Evolutionary conservation across 2,329 filamentous ascomycete genomes (phyloP).

Genomic region (Alternaria sp.): DNA sequence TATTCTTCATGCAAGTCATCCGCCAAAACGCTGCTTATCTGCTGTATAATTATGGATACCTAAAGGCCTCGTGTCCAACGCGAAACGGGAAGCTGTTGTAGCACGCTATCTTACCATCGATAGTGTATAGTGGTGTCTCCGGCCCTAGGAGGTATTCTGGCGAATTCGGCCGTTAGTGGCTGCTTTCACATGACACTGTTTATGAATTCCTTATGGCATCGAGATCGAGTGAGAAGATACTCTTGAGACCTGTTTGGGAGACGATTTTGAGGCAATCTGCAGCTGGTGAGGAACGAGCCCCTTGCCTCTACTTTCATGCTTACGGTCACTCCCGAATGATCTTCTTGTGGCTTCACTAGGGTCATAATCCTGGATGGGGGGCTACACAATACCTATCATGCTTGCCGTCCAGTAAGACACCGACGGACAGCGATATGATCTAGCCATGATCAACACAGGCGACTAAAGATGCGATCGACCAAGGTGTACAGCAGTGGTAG

Average conservation of each 20-base stretch:
- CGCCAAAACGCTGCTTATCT: neutral
- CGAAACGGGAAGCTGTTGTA: constrained; percentile 1
- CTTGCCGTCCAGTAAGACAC: neutral
- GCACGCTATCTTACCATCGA: neutral
- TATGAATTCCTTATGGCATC: neutral
- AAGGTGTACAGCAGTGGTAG: neutral
- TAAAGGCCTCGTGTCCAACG: neutral
- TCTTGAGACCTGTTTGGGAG: neutral
- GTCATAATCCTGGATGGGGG: neutral
- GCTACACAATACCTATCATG: neutral
- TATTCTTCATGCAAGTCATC: neutral
- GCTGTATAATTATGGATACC: neutral
- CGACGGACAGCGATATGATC: neutral
- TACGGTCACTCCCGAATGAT: neutral
- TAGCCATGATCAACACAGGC: neutral
- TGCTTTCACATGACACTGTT: neutral
- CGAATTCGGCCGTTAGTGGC: neutral
- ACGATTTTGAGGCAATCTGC: neutral
- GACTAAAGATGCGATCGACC: neutral
- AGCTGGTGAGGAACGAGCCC: neutral
- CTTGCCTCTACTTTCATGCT: neutral
- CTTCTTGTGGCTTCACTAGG: neutral
- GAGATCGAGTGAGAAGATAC: neutral
- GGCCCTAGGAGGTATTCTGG: neutral
- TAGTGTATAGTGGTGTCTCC: neutral